phyloP scores from a whole-genome alignment of 2,329 filamentous ascomycete species.

The Bipolaris victoriae region DNA sequence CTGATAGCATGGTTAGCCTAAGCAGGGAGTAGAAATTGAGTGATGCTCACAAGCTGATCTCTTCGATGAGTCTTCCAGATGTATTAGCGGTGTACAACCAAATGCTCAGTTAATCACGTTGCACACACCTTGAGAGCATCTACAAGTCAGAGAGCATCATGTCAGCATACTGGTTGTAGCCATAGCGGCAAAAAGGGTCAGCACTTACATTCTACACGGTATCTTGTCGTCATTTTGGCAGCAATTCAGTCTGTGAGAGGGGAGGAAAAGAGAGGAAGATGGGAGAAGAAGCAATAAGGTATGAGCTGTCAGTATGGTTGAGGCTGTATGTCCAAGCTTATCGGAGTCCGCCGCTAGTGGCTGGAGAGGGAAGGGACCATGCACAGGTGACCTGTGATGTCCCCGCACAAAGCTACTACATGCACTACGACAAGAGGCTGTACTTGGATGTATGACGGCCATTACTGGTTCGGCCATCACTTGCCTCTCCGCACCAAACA shows the following conservation, averaged over 20 bases:
- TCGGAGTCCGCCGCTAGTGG: constrained; percentile 37
- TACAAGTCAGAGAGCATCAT: constrained; percentile 35
- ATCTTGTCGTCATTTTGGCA: constrained; percentile 50
- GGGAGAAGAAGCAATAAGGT: constrained; percentile 14
- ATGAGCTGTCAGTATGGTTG: constrained; percentile 27
- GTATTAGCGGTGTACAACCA: constrained; percentile 18
- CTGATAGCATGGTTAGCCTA: constrained; percentile 39
- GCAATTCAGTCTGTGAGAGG: constrained; percentile 1
- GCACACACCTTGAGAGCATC: constrained; percentile 67
- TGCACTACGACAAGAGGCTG: constrained; percentile 2
- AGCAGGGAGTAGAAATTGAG: neutral
- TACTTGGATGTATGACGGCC: neutral
- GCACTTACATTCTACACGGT: constrained; percentile 45
- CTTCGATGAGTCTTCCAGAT: constrained; percentile 78
- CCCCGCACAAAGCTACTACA: constrained; percentile 7
- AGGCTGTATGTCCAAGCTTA: constrained; percentile 29
- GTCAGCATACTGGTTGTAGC: constrained; percentile 21
- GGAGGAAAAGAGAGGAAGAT: constrained; percentile 8
- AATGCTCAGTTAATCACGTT: neutral
- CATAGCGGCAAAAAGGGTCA: neutral
- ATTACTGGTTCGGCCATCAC: neutral
- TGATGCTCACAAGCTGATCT: constrained; percentile 80
- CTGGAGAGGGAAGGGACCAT: constrained; percentile 21
- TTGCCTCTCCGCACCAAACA: neutral
- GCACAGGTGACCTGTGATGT: constrained; percentile 27